Evolutionary conservation across 768 basidiomycete species (phyloP), one percentile per base, ranked within the genome.

Genomic region (Leccinellum rugosiceps): DNA sequence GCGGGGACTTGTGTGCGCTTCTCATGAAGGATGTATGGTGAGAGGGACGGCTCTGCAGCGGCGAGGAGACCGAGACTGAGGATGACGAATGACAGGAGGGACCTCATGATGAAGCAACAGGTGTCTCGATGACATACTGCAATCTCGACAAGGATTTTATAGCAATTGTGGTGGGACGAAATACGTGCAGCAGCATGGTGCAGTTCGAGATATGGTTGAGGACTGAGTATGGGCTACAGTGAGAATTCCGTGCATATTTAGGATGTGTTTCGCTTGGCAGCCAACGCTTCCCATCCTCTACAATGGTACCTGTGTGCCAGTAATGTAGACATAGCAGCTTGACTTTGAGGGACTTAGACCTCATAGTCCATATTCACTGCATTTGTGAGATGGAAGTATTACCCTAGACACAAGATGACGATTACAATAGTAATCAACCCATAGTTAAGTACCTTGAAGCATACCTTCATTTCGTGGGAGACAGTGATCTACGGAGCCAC

Each of bases 11-110:
- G 58, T 9, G 65, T 68, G 53, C 77, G 77, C 53, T 68, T 75
- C 62, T 79, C 78, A 53, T 79, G 77, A 28, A 77, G 58, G 57
- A 68, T 65, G 57, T 72, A 66, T 44, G 58, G 60, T 8, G 65
- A 67, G 58, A 58, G 50, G 8, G 52, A 55, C 10, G 68, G 54
- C 19, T 44, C 53, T 1, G 64, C 65, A 10, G 67, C 54, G 21
- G 62, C 43, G 30, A 65, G 30, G 30, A 65, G 55, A 47, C 60
- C 68, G 25, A 67, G 53, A 49, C 59, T 45, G 30, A 67, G 56
- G 17, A 59, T 9, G 50, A 67, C 35, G 34, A 62, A 59, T 2
- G 63, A 38, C 17, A 59, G 41, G 45, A 65, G 59, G 49, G 60
- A 60, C 32, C 25, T 53, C 67, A 65, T 68, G 49, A 28, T 30